These are phyloP conservation scores for Sherardia arvensis DNA, from an alignment of 257 asterid species.

Conservation along the genomic window DNA sequence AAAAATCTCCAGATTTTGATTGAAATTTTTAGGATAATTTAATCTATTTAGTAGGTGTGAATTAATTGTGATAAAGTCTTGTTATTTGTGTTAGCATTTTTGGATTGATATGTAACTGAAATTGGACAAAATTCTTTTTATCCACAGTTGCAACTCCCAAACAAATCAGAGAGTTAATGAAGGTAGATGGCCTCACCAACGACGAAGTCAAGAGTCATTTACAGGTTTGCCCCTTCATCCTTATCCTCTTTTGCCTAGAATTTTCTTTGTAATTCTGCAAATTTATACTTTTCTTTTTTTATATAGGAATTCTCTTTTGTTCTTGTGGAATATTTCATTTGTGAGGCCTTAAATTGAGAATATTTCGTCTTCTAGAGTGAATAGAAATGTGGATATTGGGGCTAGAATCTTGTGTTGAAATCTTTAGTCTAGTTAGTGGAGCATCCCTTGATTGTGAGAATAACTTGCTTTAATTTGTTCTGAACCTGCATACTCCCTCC, in stretches of 20 bases:
- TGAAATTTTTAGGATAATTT: too few species aligned
- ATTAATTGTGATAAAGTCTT: not conserved
- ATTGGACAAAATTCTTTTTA: not conserved
- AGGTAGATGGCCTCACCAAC: conserved; percentile 74
- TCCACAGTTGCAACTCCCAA: conserved; percentile 70
- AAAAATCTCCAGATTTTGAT: too few species aligned
- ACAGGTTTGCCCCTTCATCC: conserved; percentile 41
- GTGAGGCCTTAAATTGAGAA: not conserved
- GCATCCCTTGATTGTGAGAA: conserved; percentile 10
- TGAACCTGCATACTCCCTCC: not conserved
- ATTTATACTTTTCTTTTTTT: not conserved
- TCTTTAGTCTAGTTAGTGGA: conserved; percentile 2
- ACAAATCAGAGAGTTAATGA: conserved; percentile 75
- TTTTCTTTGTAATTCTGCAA: not conserved
- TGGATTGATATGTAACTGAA: not conserved
- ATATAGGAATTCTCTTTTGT: not conserved
- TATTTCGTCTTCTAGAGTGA: not conserved
- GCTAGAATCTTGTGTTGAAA: not conserved
- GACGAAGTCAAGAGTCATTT: conserved; percentile 86
- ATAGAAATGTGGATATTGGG: not conserved
- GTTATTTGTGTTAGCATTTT: not conserved
- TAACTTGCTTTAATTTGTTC: not conserved
- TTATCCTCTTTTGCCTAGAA: not conserved
- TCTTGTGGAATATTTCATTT: not conserved
- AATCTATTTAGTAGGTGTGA: not conserved